Percentiles rank a stretch among this genome's conserved stretches.
Conservation (phyloP, 2,329 filamentous ascomycete genomes). For the Talaromyces sp. region DNA sequence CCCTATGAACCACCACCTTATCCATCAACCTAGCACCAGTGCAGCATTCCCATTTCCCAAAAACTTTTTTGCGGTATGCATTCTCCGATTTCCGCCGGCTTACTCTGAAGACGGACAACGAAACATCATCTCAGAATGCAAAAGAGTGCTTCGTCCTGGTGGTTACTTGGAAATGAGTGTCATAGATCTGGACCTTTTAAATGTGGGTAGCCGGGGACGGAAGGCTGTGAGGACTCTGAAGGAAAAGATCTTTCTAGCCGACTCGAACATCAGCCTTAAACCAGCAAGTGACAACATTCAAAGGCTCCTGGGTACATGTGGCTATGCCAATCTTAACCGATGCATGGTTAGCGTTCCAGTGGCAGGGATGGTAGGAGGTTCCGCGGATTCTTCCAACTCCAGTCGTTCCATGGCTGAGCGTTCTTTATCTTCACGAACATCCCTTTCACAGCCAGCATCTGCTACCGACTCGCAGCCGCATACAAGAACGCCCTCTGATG, state of each 20-base stretch:
- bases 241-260: conserved; percentile 38
- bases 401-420: conserved; percentile 24
- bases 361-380: conserved; percentile 38
- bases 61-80: conserved; percentile 41
- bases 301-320: conserved; percentile 37
- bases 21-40: conserved; percentile 36
- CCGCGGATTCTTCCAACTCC: conserved; percentile 37
- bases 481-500: conserved; percentile 30
- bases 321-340: conserved; percentile 45
- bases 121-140: conserved; percentile 44
- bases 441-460: conserved; percentile 16
- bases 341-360: conserved; percentile 47
- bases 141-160: conserved; percentile 43
- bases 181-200: conserved; percentile 46
- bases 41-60: conserved; percentile 43
- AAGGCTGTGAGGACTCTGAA: conserved; percentile 42
- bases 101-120: conserved; percentile 39
- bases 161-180: conserved; percentile 46
- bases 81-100: conserved; percentile 43
- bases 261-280: conserved; percentile 40
- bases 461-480: conserved; percentile 15
- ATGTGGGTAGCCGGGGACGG: conserved; percentile 44
- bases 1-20: conserved; percentile 38
- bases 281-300: conserved; percentile 45
- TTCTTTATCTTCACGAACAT: conserved; percentile 13